Percentiles rank a stretch among this genome's conserved stretches.
Conservation (phyloP, 805 yeast species). For the Wickerhamiella domercqiae region DNA sequence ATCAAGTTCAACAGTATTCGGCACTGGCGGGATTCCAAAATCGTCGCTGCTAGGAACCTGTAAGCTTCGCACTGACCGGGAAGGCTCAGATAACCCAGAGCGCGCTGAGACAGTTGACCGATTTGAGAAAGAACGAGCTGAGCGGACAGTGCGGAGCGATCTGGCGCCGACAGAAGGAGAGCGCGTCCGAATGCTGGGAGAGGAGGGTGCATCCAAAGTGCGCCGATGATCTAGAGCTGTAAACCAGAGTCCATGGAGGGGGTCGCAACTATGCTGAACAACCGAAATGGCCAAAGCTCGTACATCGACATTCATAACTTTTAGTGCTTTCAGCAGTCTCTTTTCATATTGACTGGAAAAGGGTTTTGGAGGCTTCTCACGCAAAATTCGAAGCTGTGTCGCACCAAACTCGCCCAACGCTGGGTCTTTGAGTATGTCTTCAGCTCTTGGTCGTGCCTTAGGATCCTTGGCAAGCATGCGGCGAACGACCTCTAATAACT, state of each 20-base stretch:
- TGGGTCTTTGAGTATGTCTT: conserved; percentile 37
- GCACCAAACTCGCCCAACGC: conserved; percentile 32
- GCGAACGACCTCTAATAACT: conserved; percentile 36
- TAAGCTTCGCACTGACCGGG: too few species aligned
- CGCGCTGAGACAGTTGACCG: not conserved
- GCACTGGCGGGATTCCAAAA: not conserved
- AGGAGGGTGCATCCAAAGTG: not conserved
- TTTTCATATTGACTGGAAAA: conserved; percentile 14
- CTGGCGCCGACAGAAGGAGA: not conserved
- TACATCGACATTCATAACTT: conserved; percentile 15
- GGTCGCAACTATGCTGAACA: conserved; percentile 15
- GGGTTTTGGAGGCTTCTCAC: conserved; percentile 21
- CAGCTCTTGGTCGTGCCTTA: conserved; percentile 39
- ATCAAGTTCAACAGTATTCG: too few species aligned
- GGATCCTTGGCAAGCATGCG: conserved; percentile 54
- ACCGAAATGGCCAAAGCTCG: conserved; percentile 13
- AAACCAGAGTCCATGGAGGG: conserved; percentile 19
- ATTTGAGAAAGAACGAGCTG: not conserved
- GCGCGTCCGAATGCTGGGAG: not conserved
- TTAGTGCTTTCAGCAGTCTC: conserved; percentile 16
- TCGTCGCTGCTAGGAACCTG: too few species aligned
- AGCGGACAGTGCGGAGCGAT: not conserved
- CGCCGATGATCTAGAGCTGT: conserved; percentile 16
- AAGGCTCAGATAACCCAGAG: not conserved
- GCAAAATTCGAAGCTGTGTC: conserved; percentile 27